A percentile compares a stretch with the other conserved stretches of the same genome.
Evolutionary conservation across 2,329 filamentous ascomycete species (phyloP).

Genomic region (Talaromyces rugulosus): DNA sequence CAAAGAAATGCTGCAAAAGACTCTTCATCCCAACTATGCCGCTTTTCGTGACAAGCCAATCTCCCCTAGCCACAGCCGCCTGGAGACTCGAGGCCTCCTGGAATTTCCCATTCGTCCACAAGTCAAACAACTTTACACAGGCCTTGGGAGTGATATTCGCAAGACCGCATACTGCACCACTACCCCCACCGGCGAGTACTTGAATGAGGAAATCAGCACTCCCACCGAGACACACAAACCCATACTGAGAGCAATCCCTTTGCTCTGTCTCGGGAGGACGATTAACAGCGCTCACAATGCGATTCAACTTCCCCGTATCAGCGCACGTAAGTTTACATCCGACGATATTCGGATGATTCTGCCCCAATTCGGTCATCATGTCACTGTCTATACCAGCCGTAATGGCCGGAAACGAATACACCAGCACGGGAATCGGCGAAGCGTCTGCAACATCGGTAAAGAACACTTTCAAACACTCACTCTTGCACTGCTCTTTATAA

Average conservation of each 20-base stretch:
- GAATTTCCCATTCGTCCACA: constrained; percentile 64
- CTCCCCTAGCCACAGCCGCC: constrained; percentile 65
- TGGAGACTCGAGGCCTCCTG: constrained; percentile 69
- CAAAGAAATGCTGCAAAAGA: constrained; percentile 71
- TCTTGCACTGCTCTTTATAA: constrained; percentile 58
- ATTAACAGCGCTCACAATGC: constrained; percentile 55
- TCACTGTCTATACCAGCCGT: constrained; percentile 59
- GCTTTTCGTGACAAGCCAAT: constrained; percentile 74
- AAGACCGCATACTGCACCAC: constrained; percentile 74
- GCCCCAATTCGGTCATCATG: constrained; percentile 48
- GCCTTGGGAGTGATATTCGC: constrained; percentile 77
- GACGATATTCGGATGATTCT: constrained; percentile 56
- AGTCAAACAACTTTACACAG: constrained; percentile 69
- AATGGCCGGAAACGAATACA: constrained; percentile 62
- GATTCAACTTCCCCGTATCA: constrained; percentile 42
- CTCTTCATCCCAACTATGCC: constrained; percentile 75
- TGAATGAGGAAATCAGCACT: constrained; percentile 78
- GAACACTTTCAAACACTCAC: constrained; percentile 42
- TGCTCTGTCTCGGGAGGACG: constrained; percentile 54
- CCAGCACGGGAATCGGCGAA: constrained; percentile 49
- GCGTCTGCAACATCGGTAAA: constrained; percentile 33
- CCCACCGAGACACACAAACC: constrained; percentile 76
- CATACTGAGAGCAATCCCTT: constrained; percentile 20
- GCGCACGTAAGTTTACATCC: constrained; percentile 53
- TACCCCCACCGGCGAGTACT: constrained; percentile 68